Evolutionary conservation across 2,329 filamentous ascomycete species (phyloP).

Genomic region (Arthrocladium fulminans): DNA sequence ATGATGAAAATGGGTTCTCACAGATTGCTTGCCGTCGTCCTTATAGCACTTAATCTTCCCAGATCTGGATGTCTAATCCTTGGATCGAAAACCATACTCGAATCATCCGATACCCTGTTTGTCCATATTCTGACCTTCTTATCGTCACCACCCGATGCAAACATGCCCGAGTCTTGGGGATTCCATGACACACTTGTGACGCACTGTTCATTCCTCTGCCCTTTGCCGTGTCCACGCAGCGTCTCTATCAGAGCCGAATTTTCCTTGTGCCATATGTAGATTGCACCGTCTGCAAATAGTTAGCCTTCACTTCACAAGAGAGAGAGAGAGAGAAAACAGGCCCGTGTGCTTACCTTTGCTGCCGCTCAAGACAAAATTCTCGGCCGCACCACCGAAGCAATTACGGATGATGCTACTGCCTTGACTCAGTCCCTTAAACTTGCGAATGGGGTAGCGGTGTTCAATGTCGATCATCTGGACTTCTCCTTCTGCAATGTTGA

Average conservation of each 20-base stretch:
- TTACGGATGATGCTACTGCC: slow-evolving; percentile 72
- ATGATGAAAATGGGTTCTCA: background rate
- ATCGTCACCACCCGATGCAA: slow-evolving; percentile 89
- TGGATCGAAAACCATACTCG: slow-evolving; percentile 2
- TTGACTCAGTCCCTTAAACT: slow-evolving; percentile 66
- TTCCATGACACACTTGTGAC: slow-evolving; percentile 91
- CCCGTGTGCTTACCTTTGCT: slow-evolving; percentile 61
- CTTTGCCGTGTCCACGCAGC: slow-evolving; percentile 62
- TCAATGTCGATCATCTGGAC: slow-evolving; percentile 71
- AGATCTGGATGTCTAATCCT: slow-evolving; percentile 7
- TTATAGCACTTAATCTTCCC: slow-evolving; percentile 6
- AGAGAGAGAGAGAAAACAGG: background rate
- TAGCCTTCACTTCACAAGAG: slow-evolving; percentile 22
- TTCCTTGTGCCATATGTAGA: slow-evolving; percentile 87
- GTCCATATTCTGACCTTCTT: slow-evolving; percentile 67
- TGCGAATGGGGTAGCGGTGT: slow-evolving; percentile 61
- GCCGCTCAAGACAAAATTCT: slow-evolving; percentile 84
- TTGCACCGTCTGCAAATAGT: slow-evolving; percentile 46
- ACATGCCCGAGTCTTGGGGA: slow-evolving; percentile 68
- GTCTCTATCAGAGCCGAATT: slow-evolving; percentile 68
- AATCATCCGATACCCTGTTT: slow-evolving; percentile 3
- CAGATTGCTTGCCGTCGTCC: slow-evolving; percentile 6
- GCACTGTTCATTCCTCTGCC: slow-evolving; percentile 37
- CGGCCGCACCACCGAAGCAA: slow-evolving; percentile 77
- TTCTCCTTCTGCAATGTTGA: slow-evolving; percentile 70